Conservation (phyloP, 306 rosid species). For the Crotalaria pallida region DNA sequence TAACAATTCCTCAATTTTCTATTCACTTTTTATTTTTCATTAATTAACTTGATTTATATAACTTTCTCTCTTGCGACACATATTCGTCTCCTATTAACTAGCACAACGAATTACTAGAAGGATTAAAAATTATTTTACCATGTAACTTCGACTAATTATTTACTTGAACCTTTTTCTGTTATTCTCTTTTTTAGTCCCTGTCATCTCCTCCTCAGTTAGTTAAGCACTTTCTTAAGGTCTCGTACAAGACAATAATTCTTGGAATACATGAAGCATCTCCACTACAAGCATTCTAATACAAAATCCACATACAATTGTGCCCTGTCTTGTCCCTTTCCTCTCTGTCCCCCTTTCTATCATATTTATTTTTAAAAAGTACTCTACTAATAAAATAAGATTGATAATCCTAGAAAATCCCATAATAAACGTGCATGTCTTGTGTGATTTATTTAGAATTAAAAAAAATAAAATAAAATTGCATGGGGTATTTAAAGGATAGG, state of each 20-base stretch:
- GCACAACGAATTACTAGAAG: background rate
- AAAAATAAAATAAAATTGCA: too few species aligned
- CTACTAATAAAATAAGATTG: constrained; percentile 1
- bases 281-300: constrained; percentile 23
- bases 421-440: constrained; percentile 27
- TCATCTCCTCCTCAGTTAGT: constrained; percentile 7
- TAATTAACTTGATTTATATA: too few species aligned
- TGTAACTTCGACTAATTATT: background rate
- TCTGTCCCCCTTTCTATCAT: background rate
- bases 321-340: constrained; percentile 12
- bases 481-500: constrained; percentile 31
- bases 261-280: constrained; percentile 33
- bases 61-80: too few species aligned
- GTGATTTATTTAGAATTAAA: constrained; percentile 10
- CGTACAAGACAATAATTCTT: constrained; percentile 1
- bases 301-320: constrained; percentile 14
- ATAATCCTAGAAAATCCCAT: constrained; percentile 35
- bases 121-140: background rate
- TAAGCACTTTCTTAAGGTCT: background rate
- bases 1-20: too few species aligned
- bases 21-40: too few species aligned
- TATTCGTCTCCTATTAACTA: too few species aligned
- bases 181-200: background rate
- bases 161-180: background rate
- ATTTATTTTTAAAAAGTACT: background rate